Percentiles rank a stretch among this genome's conserved stretches.
Conservation (phyloP, 345 rosid species). For the Angophora floribunda region DNA sequence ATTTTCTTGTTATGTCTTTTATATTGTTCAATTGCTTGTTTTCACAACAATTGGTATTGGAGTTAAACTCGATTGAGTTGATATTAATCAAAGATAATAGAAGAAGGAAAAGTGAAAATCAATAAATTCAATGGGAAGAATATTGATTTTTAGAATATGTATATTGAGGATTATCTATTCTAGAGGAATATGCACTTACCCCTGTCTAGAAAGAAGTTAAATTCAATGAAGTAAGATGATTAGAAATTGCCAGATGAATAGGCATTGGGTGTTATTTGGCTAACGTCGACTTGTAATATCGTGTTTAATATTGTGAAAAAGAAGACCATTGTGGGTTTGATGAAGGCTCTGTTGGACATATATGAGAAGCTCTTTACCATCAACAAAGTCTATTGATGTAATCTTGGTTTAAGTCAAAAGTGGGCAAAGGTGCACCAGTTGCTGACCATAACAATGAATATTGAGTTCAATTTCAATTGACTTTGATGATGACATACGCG, state of each 20-base stretch:
- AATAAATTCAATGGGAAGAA: too few species aligned
- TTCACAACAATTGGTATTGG: fast-evolving
- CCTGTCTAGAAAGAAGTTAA: fast-evolving
- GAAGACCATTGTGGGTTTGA: background rate
- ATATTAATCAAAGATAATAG: background rate
- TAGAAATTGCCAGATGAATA: too few species aligned
- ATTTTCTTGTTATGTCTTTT: too few species aligned
- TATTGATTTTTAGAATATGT: background rate
- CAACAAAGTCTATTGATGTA: background rate
- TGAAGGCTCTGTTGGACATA: background rate
- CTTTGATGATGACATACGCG: background rate
- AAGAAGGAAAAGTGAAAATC: background rate
- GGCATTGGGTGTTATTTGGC: background rate
- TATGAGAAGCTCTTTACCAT: too few species aligned
- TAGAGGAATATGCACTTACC: background rate
- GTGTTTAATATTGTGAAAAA: too few species aligned
- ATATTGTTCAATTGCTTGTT: background rate
- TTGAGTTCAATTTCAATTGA: background rate
- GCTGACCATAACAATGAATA: background rate
- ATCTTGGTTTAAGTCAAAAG: background rate
- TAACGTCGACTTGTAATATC: too few species aligned
- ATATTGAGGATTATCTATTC: background rate
- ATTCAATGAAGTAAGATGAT: too few species aligned
- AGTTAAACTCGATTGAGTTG: background rate
- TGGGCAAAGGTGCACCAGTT: background rate